These are phyloP conservation scores for Starmerella bombi DNA, from an alignment of 805 yeast species.

Conservation along the genomic window DNA sequence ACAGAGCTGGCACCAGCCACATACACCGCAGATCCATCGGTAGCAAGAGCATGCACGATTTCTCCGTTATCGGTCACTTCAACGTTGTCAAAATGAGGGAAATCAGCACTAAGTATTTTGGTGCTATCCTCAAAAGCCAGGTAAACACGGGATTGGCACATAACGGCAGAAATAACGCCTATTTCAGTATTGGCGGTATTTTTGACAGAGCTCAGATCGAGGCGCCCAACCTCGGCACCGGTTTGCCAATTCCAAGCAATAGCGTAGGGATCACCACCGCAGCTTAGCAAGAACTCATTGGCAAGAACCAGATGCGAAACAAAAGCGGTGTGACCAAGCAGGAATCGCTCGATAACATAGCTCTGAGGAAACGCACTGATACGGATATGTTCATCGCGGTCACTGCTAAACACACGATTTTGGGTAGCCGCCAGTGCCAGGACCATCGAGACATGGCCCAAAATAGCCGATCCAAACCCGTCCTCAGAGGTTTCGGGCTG, in stretches of 20 bases:
- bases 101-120: slow-evolving; percentile 6
- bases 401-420: slow-evolving; percentile 58
- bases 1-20: not conserved
- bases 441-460: slow-evolving; percentile 96
- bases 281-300: slow-evolving; percentile 54
- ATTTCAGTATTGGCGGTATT: slow-evolving; percentile 23
- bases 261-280: slow-evolving; percentile 78
- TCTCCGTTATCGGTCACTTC: slow-evolving; percentile 6
- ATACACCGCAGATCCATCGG: not conserved
- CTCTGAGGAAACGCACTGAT: slow-evolving; percentile 68
- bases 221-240: slow-evolving; percentile 36
- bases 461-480: slow-evolving; percentile 39
- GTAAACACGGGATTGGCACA: slow-evolving; percentile 3
- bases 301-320: slow-evolving; percentile 54
- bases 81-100: slow-evolving; percentile 7
- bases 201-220: slow-evolving; percentile 35
- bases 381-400: slow-evolving; percentile 92
- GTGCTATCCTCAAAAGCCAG: slow-evolving; percentile 13
- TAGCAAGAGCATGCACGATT: slow-evolving; percentile 10
- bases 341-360: slow-evolving; percentile 63
- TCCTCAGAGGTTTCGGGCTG: slow-evolving; percentile 21
- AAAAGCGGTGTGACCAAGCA: slow-evolving; percentile 78
- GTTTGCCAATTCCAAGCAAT: slow-evolving; percentile 69
- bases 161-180: slow-evolving; percentile 12
- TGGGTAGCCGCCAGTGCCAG: slow-evolving; percentile 42